These are phyloP conservation scores for Hermanozyma aechmeae DNA, from an alignment of 805 yeast genomes.

Conservation along the genomic window DNA sequence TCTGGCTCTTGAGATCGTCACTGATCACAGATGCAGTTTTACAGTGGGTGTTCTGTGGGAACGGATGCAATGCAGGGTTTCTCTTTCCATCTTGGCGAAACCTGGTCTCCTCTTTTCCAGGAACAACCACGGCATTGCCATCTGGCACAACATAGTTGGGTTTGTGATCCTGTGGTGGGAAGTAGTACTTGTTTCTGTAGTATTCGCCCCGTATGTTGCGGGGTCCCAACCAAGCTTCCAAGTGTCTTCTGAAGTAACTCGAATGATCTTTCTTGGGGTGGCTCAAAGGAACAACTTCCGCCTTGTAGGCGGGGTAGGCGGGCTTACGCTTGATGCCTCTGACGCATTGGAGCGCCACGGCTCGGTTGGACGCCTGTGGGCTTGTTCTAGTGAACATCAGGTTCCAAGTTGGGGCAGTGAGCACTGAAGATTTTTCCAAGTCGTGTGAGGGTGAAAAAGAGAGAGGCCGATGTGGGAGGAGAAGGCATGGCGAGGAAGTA, in stretches of 20 bases:
- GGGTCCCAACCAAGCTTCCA: slow-evolving; percentile 76
- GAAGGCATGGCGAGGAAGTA: no score
- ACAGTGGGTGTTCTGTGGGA: slow-evolving; percentile 67
- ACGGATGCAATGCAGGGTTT: slow-evolving; percentile 53
- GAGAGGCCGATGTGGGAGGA: no score
- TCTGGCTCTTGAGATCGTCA: slow-evolving; percentile 47
- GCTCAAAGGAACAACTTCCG: slow-evolving; percentile 20
- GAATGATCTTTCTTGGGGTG: slow-evolving; percentile 31
- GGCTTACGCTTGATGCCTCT: slow-evolving; percentile 16
- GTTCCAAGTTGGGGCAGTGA: no score
- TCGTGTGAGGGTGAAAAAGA: no score
- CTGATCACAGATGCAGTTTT: slow-evolving; percentile 57
- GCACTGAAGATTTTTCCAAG: no score
- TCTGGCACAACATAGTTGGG: slow-evolving; percentile 67
- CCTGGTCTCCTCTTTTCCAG: slow-evolving; percentile 18
- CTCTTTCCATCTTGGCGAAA: slow-evolving; percentile 8
- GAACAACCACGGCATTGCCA: slow-evolving; percentile 23
- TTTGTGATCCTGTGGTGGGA: slow-evolving; percentile 54
- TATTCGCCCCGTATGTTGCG: slow-evolving; percentile 78
- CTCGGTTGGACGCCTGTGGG: no score
- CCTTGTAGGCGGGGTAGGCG: slow-evolving; percentile 27
- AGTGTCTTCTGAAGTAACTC: slow-evolving; percentile 49
- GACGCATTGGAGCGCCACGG: slow-evolving; percentile 9
- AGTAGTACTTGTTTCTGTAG: slow-evolving; percentile 62
- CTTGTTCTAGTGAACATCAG: no score